Conservation (phyloP, 2,329 filamentous ascomycete genomes). For the Claviceps humidiphila region DNA sequence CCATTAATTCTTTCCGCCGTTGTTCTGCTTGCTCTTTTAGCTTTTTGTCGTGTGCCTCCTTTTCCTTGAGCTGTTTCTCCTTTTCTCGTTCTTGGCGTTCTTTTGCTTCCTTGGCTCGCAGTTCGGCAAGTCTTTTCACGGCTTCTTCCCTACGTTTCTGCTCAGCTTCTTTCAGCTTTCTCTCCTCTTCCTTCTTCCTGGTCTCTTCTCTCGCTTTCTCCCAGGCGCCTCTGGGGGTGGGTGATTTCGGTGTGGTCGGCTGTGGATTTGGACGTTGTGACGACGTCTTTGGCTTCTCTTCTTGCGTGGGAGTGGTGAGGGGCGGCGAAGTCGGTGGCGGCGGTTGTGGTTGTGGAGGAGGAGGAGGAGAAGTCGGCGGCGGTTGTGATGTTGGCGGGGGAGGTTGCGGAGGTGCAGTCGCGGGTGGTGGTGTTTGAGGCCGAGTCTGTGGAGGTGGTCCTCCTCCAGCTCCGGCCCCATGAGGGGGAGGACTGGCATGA, state of each 20-base stretch:
- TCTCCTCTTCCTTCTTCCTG: conserved; percentile 48
- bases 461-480: neutral
- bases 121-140: conserved; percentile 36
- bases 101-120: conserved; percentile 41
- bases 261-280: conserved; percentile 12
- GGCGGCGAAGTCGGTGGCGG: neutral
- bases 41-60: conserved; percentile 22
- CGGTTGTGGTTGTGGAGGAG: neutral
- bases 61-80: conserved; percentile 24
- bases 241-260: conserved; percentile 9
- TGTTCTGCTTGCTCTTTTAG: conserved; percentile 23
- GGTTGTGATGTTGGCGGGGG: neutral
- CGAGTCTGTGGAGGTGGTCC: conserved; percentile 4
- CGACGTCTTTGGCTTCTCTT: conserved; percentile 9
- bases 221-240: conserved; percentile 39
- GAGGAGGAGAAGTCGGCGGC: neutral
- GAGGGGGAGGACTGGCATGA: conserved; percentile 9
- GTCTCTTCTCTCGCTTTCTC: conserved; percentile 58
- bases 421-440: conserved; percentile 5
- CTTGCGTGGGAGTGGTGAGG: conserved; percentile 1
- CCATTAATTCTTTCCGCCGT: conserved; percentile 12
- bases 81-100: conserved; percentile 30
- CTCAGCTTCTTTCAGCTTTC: conserved; percentile 46
- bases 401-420: neutral
- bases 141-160: conserved; percentile 45